Base-by-base conservation (phyloP, 768 basidiomycete genomes). In the Amanita rimosa region DNA sequence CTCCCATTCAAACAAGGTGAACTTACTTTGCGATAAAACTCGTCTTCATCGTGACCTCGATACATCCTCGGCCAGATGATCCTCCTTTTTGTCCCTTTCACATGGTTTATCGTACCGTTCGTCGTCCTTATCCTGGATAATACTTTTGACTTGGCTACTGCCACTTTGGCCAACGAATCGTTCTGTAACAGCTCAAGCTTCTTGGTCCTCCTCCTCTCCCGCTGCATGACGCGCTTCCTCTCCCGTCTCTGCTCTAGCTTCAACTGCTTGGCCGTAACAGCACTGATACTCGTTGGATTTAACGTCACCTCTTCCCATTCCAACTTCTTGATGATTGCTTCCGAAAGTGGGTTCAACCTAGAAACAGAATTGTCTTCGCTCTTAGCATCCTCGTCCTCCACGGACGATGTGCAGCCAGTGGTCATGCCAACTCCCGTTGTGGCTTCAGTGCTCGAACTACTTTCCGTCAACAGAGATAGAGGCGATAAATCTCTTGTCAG, bases 21-120 rank as follows among this genome's bases (percentile, higher is more conserved):
- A 52, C 58, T 17, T 47, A 70, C 68, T 57, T 62, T 60, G 43
- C 57, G 53, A 50, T 60, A 55, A 44, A 66, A 68, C n/a, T 44
- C 54, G 13, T 54, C 53, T 35, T 57, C 54, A 7, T 57, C 56
- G n/a, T 57, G 55, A n/a, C 39, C 16, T 40, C 29, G 22, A 35
- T 61, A 49, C 10, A 57, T 57, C 21, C 53, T 46, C 2, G 65
- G 64, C 65, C 67, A 68, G 31, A 42, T 49, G 29, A 52, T 52
- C 57, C 45, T 55, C 51, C 44, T 52, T 40, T 39, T 50, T 33
- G 6, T 24, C 41, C 17, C 26, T 52, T 36, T 45, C 44, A 35
- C 37, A 22, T 33, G 17, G 44, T 35, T 44, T 10, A 21, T 13
- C 21, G 13, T 26, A 9, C 19, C 19, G 14, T 41, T 24, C 10